phyloP scores from a whole-genome alignment of 2,329 filamentous ascomycete species.

The Stylonectria norvegica region DNA sequence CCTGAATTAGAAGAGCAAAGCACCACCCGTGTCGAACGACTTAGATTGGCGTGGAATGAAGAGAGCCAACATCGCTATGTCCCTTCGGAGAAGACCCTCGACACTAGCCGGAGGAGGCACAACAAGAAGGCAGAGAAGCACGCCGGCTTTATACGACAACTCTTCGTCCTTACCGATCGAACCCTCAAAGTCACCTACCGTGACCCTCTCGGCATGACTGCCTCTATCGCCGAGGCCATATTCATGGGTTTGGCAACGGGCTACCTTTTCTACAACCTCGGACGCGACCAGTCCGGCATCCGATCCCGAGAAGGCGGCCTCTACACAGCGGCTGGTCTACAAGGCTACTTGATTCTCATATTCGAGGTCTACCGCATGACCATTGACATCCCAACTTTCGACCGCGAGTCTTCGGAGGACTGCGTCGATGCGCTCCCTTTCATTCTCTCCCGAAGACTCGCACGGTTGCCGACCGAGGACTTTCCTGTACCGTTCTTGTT shows the following conservation, averaged over 20 bases:
- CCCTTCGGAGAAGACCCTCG: constrained; percentile 13
- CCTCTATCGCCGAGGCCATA: constrained; percentile 66
- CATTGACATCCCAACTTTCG: constrained; percentile 71
- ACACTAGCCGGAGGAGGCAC: constrained; percentile 9
- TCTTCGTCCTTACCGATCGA: constrained; percentile 62
- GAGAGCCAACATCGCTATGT: constrained; percentile 32
- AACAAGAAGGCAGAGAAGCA: constrained; percentile 35
- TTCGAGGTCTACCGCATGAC: constrained; percentile 75
- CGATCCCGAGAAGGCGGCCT: constrained; percentile 69
- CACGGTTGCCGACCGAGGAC: constrained; percentile 67
- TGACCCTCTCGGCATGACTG: constrained; percentile 73
- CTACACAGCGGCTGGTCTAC: constrained; percentile 67
- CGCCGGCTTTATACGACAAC: constrained; percentile 59
- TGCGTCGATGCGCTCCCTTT: constrained; percentile 69
- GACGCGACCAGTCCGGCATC: constrained; percentile 66
- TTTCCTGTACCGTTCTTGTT: constrained; percentile 69
- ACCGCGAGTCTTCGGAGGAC: constrained; percentile 70
- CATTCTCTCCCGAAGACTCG: constrained; percentile 65
- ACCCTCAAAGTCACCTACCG: constrained; percentile 69
- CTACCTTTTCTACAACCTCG: constrained; percentile 67
- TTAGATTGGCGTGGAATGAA: constrained; percentile 59
- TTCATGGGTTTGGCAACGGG: constrained; percentile 69
- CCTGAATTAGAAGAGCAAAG: constrained; percentile 62
- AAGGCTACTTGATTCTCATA: constrained; percentile 72
- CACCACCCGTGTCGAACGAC: constrained; percentile 53